Conservation (phyloP, 75 land plant species). For the Selaginella tamariscina region DNA sequence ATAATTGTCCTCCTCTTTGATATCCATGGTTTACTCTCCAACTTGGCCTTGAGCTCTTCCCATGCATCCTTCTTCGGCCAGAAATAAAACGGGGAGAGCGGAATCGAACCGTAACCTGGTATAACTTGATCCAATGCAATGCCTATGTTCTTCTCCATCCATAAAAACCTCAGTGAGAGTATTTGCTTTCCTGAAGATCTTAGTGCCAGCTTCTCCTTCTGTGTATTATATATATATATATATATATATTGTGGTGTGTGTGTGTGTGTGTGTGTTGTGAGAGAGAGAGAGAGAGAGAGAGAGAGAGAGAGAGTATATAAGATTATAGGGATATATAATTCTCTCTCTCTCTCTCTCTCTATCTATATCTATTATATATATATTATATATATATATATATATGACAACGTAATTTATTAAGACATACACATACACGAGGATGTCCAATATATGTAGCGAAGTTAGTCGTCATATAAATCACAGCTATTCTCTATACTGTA, state of each 20-base stretch:
- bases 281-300: too few species aligned
- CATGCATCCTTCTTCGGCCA: slow-evolving; percentile 99
- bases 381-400: too few species aligned
- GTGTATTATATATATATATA: background rate
- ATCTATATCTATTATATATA: too few species aligned
- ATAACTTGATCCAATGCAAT: slow-evolving; percentile 70
- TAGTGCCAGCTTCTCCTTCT: slow-evolving; percentile 53
- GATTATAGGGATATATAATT: too few species aligned
- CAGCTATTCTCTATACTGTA: too few species aligned
- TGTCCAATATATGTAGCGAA: too few species aligned
- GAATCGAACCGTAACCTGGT: slow-evolving; percentile 85
- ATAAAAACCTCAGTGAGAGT: slow-evolving; percentile 64
- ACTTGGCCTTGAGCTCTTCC: slow-evolving; percentile 81
- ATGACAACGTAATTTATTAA: too few species aligned
- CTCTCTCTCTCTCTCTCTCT: too few species aligned
- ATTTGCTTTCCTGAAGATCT: slow-evolving; percentile 52
- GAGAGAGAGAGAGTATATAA: too few species aligned
- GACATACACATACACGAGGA: too few species aligned
- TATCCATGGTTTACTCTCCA: slow-evolving; percentile 96
- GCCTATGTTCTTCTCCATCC: slow-evolving; percentile 98
- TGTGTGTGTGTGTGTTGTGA: too few species aligned
- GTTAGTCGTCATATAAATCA: too few species aligned
- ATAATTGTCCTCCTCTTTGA: slow-evolving; percentile 71
- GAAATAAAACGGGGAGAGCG: slow-evolving; percentile 85
- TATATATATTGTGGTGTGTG: background rate